A percentile compares a stretch with the other conserved stretches of the same genome.
These are phyloP conservation scores for Claviceps purpurea DNA, from an alignment of 2,329 filamentous ascomycete genomes.

Conservation along the genomic window DNA sequence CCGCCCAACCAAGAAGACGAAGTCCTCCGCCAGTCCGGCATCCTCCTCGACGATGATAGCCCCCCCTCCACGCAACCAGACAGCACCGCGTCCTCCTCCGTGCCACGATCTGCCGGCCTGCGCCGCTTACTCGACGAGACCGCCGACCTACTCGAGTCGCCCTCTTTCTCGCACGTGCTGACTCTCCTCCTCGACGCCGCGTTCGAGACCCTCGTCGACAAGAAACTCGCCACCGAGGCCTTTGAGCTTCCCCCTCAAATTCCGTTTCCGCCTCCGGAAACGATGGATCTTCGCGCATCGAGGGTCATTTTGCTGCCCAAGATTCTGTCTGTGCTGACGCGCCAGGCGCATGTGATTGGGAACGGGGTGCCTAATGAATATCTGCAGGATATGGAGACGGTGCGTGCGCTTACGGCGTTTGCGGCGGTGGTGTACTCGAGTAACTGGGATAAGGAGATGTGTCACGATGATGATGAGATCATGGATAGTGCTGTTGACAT, in stretches of 20 bases:
- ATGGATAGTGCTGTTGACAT: constrained; percentile 25
- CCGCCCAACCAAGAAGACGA: constrained; percentile 64
- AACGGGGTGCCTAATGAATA: constrained; percentile 62
- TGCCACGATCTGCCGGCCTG: constrained; percentile 46
- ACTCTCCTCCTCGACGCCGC: constrained; percentile 75
- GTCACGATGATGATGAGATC: constrained; percentile 26
- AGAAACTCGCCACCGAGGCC: constrained; percentile 64
- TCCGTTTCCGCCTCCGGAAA: constrained; percentile 30
- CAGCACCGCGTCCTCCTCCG: constrained; percentile 17
- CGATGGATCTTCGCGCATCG: constrained; percentile 37
- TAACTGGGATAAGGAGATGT: constrained; percentile 61
- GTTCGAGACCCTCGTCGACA: constrained; percentile 73
- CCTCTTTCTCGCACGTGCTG: constrained; percentile 75
- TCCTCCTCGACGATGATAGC: constrained; percentile 45
- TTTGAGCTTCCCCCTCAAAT: constrained; percentile 44
- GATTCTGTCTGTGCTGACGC: constrained; percentile 76
- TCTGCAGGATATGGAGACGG: constrained; percentile 60
- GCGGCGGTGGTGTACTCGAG: constrained; percentile 78
- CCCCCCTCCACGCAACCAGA: constrained; percentile 11
- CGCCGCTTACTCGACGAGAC: constrained; percentile 88
- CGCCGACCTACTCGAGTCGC: constrained; percentile 88
- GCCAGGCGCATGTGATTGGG: constrained; percentile 82
- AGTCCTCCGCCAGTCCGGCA: constrained; percentile 76
- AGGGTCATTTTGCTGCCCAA: constrained; percentile 67
- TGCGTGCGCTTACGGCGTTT: constrained; percentile 67